Evolutionary conservation across 257 asterid genomes (phyloP).

Genomic region (Capsicum rhomboideum): DNA sequence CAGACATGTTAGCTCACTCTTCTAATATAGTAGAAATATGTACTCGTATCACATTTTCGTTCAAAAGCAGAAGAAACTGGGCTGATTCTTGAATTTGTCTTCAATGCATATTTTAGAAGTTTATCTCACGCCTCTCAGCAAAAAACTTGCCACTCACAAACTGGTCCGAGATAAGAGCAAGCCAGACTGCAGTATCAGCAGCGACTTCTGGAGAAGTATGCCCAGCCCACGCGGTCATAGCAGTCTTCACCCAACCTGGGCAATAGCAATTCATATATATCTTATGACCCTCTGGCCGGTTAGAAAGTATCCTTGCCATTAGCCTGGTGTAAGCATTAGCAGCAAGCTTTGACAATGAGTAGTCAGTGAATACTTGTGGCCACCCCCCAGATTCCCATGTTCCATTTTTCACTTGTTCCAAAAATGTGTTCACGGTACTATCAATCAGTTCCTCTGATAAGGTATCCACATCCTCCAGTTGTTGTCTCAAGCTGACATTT

Average conservation of each 20-base stretch:
- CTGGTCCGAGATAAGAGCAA: constrained; percentile 59
- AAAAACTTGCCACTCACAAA: constrained; percentile 60
- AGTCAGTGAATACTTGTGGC: constrained; percentile 86
- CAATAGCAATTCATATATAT: constrained; percentile 71
- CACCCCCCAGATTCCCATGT: constrained; percentile 75
- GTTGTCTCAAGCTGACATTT: constrained; percentile 48
- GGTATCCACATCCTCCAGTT: constrained; percentile 43
- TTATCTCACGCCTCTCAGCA: constrained; percentile 84
- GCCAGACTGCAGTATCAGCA: constrained; percentile 97
- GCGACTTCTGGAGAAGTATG: constrained; percentile 76
- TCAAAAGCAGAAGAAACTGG: neutral
- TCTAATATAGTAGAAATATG: no score
- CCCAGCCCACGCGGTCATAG: constrained; percentile 94
- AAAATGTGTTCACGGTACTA: constrained; percentile 32
- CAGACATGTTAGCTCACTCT: no score
- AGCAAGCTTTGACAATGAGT: constrained; percentile 79
- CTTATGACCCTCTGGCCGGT: constrained; percentile 52
- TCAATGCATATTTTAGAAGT: constrained; percentile 26
- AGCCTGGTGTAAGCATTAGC: constrained; percentile 68
- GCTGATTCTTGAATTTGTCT: neutral
- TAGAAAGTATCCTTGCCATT: constrained; percentile 33
- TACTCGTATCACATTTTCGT: no score
- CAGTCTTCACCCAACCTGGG: constrained; percentile 96
- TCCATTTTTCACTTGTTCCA: constrained; percentile 67
- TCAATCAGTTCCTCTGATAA: constrained; percentile 74